Conservation (phyloP, 257 asterid species). For the Przewalskia tangutica region DNA sequence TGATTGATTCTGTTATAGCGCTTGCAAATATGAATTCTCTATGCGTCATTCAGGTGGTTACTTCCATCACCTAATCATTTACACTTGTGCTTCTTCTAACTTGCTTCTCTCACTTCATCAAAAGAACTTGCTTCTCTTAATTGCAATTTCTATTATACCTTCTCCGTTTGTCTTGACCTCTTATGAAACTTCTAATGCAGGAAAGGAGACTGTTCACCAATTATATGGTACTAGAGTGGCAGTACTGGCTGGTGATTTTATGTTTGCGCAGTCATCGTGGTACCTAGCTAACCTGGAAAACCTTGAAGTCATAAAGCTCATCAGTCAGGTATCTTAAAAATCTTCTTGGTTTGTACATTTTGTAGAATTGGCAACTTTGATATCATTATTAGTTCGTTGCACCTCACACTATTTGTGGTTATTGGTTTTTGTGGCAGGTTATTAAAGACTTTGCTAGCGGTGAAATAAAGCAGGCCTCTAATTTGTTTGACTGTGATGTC, state of each 20-base stretch:
- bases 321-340: constrained; percentile 61
- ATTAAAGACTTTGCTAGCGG: constrained; percentile 97
- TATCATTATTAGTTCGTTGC: not conserved
- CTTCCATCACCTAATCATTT: not conserved
- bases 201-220: constrained; percentile 89
- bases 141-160: not conserved
- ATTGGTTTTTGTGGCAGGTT: constrained; percentile 36
- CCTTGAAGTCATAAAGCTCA: constrained; percentile 85
- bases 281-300: constrained; percentile 94
- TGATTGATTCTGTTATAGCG: not conserved
- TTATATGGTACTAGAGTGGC: constrained; percentile 85
- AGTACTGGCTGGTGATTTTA: constrained; percentile 92
- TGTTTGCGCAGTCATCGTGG: constrained; percentile 99
- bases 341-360: not conserved
- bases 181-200: constrained; percentile 19
- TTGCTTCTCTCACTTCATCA: too few relatives aligned
- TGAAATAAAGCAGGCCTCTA: constrained; percentile 90
- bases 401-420: not conserved
- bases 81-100: not conserved
- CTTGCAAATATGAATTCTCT: not conserved
- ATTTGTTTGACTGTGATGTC: constrained; percentile 78
- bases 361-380: not conserved
- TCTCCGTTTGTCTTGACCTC: not conserved
- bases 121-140: not conserved
- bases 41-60: not conserved